These are phyloP conservation scores for Solanum chaucha DNA, from an alignment of 257 asterid genomes.

Conservation along the genomic window DNA sequence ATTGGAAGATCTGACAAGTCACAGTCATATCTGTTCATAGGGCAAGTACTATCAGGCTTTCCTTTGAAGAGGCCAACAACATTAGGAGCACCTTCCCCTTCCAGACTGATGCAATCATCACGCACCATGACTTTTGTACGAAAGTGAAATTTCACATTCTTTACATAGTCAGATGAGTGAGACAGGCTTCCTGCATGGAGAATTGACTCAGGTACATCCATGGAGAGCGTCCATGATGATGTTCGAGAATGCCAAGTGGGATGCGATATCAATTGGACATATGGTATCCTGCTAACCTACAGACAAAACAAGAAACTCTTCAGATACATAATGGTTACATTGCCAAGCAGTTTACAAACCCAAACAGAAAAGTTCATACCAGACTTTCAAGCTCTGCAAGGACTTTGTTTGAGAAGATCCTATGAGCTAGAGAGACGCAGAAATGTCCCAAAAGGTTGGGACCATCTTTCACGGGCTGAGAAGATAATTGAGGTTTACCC, in stretches of 20 bases:
- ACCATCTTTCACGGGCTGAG: constrained; percentile 49
- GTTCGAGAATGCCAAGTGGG: constrained; percentile 93
- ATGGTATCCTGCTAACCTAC: constrained; percentile 74
- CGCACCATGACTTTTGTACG: constrained; percentile 72
- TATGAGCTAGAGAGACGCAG: constrained; percentile 85
- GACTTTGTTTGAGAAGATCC: constrained; percentile 90
- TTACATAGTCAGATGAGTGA: constrained; percentile 29
- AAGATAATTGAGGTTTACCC: constrained; percentile 36
- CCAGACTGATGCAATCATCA: constrained; percentile 81
- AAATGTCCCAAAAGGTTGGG: constrained; percentile 79
- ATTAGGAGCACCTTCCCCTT: constrained; percentile 95
- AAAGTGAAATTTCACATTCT: constrained; percentile 51
- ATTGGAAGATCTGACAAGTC: constrained; percentile 84
- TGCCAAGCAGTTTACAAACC: not conserved
- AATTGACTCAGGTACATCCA: constrained; percentile 76
- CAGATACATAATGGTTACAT: not conserved
- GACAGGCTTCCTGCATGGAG: constrained; percentile 51
- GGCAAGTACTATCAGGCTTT: constrained; percentile 33
- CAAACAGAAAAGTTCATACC: constrained; percentile 36
- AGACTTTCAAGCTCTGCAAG: constrained; percentile 63
- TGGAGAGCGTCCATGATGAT: constrained; percentile 83
- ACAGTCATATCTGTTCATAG: constrained; percentile 66
- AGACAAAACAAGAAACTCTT: constrained; percentile 9
- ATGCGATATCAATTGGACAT: constrained; percentile 68
- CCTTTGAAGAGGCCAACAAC: constrained; percentile 84